Base-by-base conservation (phyloP, 495 filamentous ascomycete species). In the Penicillium roqueforti region DNA sequence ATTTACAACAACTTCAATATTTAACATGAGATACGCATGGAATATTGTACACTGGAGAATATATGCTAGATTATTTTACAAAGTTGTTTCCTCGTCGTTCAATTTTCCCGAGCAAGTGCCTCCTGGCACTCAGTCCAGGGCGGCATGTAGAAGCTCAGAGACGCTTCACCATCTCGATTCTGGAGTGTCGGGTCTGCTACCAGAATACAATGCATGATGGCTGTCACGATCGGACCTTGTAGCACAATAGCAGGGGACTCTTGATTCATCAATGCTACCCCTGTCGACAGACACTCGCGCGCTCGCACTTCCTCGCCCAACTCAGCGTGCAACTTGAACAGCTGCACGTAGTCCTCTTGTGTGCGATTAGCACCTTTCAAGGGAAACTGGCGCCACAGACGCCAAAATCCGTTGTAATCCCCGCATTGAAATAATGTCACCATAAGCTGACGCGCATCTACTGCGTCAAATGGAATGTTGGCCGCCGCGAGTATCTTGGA, bases 371-470 rank as follows among this genome's bases (percentile, higher is more conserved):
- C 59, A 6, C 73, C 63, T 46, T 75, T 70, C 32, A 76, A 71
- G 39, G 84, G 71, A 22, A 82, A 67, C 42, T 76, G 73, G 47
- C 77, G 74, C 83, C 85, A 91, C 32, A 77, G 57, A 9, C 78
- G 72, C 84, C 81, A 87, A 55, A 90, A 83, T 4, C 66, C 66
- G 11, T 73, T 62, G 74, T 82, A 87, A 47, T 81, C 61, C 2
- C 67, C 60, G 54, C 62, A 66, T 14, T 50, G 61, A 28, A 72
- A 61, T 48, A 59, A 19, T 63, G 68, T 59, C 72, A 75, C 29
- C 74, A 86, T 76, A 32, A 74, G 68, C 25, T 75, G 62, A 20
- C 80, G 69, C 2, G 74, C 67, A 11, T 78, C 59, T 11, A 76
- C 72, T 7, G 74, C 65, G 25, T 80, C 72, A 50, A 77, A 80